Evolutionary conservation across 352 stramenopile genomes (phyloP), one percentile per base, ranked within the genome.

Genomic region (Phytophthora meadii): DNA sequence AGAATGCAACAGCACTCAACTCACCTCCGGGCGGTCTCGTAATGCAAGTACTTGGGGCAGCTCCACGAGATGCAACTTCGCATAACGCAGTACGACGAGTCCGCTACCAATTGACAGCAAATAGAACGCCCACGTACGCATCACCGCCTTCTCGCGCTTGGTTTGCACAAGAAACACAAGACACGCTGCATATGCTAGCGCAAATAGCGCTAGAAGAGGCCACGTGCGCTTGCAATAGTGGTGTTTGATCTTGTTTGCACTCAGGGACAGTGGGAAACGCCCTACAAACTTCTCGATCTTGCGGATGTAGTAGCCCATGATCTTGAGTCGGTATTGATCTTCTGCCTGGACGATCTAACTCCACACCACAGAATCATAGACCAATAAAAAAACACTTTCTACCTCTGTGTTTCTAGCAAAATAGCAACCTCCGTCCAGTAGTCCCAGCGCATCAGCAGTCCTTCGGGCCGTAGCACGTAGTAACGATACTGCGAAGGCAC

Each of bases 261-360:
- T 65, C 70, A 89, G 76, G 1, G 72, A 65, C 5, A 59, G 28
- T 0, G 83, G 83, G 61, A 94, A 94, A 3, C 66, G 69, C 6
- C 79, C 83, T 5, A 83, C 65, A 22, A 91, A 90, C 59, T 91
- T 87, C 11, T 79, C 74, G 65, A 94, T 94, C 72, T 91, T 92
- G 73, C 83, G 80, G 50, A 92, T 82, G 62, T 94, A 94, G 57
- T 89, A 91, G n/a, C 85, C 85, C 56, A 92, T 64, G 41, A 94
- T 90, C 66, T 90, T 94, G 63, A 94, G 81, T 48, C 80, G 81
- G 72, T 92, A 89, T 44, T 71, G 74, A 28, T 88, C 81, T 57
- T 86, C 81, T 3, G 82, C 81, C 46, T 79, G 63, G 50, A 90
- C 85, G 44, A 93, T 93, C 85, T 93, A 60, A 34, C 14, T 10